These are phyloP conservation scores for Hippophae gyantsensis DNA, from an alignment of 306 rosid genomes.

Conservation along the genomic window DNA sequence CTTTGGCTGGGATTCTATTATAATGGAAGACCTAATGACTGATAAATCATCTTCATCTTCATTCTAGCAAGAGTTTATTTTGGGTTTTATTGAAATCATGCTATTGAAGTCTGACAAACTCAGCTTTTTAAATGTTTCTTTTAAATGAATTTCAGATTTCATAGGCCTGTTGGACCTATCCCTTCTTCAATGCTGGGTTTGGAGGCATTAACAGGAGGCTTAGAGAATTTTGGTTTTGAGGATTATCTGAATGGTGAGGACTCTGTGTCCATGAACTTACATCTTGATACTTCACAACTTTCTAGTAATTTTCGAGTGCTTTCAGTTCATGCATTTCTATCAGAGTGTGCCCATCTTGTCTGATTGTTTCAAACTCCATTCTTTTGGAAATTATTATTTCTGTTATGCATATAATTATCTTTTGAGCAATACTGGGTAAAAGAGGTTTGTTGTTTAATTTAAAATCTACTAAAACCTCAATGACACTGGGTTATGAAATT, in stretches of 20 bases:
- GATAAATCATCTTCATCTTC: no score
- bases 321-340: not conserved
- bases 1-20: not conserved
- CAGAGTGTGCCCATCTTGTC: not conserved
- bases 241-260: slow-evolving; percentile 72
- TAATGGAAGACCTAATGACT: not conserved
- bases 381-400: no score
- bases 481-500: no score
- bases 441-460: not conserved
- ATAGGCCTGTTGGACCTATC: slow-evolving; percentile 70
- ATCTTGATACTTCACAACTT: not conserved
- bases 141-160: slow-evolving; percentile 41
- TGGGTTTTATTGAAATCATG: not conserved
- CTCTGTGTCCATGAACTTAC: slow-evolving; percentile 3
- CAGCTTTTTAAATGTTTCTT: not conserved
- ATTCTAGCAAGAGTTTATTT: not conserved
- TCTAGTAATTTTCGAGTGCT: not conserved
- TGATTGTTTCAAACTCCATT: not conserved
- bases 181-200: slow-evolving; percentile 63
- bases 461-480: no score
- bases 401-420: no score
- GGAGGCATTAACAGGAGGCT: slow-evolving; percentile 60
- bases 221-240: slow-evolving; percentile 63
- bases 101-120: no score
- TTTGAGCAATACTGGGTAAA: no score